phyloP scores from a whole-genome alignment of 441 rosid species.

The Manihot esculenta region DNA sequence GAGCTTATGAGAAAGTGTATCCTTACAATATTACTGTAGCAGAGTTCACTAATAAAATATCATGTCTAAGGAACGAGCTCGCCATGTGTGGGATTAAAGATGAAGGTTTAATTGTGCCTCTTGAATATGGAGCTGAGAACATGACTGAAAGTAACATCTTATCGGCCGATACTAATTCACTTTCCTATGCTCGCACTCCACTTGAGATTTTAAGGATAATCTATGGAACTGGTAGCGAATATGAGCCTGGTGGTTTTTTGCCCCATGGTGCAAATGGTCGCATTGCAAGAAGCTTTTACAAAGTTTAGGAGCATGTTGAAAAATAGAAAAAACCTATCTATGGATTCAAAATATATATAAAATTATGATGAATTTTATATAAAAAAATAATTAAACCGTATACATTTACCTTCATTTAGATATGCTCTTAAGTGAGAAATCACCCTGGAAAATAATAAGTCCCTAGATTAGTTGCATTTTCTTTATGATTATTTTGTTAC shows the following conservation, averaged over 20 bases:
- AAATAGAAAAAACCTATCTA: no score
- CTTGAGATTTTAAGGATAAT: slow-evolving; percentile 40
- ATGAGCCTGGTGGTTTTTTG: slow-evolving; percentile 47
- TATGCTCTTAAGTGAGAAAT: no score
- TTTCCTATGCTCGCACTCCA: slow-evolving; percentile 41
- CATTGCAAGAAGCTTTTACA: slow-evolving; percentile 29
- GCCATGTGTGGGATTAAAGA: slow-evolving; percentile 51
- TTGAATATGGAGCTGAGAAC: slow-evolving; percentile 43
- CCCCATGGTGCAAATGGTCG: slow-evolving; percentile 45
- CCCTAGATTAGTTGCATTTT: no score
- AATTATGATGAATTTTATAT: no score
- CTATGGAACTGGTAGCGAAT: slow-evolving; percentile 41
- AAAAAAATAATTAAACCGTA: no score
- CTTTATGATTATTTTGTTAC: no score
- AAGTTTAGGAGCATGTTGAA: no score
- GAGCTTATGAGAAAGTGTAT: slow-evolving; percentile 34
- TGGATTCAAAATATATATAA: no score
- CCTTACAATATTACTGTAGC: slow-evolving; percentile 52
- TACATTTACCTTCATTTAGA: no score
- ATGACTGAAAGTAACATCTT: slow-evolving; percentile 38
- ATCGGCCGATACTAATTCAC: slow-evolving; percentile 37
- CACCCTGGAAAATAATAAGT: no score
- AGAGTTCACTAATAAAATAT: slow-evolving; percentile 35
- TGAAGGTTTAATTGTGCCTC: slow-evolving; percentile 47
- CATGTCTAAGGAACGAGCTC: slow-evolving; percentile 42